Evolutionary conservation across 768 basidiomycete species (phyloP), one percentile per base, ranked within the genome.

Genomic region (Boletus reticulatus): DNA sequence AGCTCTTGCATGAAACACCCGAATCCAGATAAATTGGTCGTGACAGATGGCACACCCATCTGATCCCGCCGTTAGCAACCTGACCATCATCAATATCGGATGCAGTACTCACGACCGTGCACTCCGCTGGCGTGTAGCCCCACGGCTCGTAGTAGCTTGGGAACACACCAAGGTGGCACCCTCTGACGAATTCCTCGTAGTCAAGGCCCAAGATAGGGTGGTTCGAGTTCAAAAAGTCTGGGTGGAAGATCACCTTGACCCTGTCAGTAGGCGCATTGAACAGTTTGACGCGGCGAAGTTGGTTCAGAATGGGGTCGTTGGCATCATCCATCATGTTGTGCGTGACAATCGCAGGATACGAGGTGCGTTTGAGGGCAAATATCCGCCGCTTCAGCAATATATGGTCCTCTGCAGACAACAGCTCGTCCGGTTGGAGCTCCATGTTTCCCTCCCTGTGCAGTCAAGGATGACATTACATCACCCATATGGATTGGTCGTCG

Each of bases 1-100:
- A 98, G 79, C 68, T 99, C 97, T 72, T 96, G 93, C 92, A 98
- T 95, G 78, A 97, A 98, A 70, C 91, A 94, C 7, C 97, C 97
- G 61, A 98, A 98, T 38, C 97, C 97, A 17, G 94, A 97, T 31
- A 99, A 78, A 75, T 99, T 99, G 49, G 97, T 99, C 14, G 97
- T 98, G 49, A 98, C 86, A 34, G 89, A 92, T 0, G 97, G 97
- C 48, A 99, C 94, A 57, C 97, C 97, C 97, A 99, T 99, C 87
- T 90, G 62, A 36, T 41, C 48, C 27, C 54, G 14, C 45, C 34
- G 50, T 67, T 50, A 59, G 58, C 39, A 47, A 43, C 36, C 46
- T 48, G 48, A 53, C 13, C 44, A 20, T 45, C 24, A 45, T 4
- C 52, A 31, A 49, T 16, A 48, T 42, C 57, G 32, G 41, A 32